Percentiles rank a stretch among this genome's conserved stretches.
These are phyloP conservation scores for Hibiscus tridactylites DNA, from an alignment of 345 rosid species.

Conservation along the genomic window DNA sequence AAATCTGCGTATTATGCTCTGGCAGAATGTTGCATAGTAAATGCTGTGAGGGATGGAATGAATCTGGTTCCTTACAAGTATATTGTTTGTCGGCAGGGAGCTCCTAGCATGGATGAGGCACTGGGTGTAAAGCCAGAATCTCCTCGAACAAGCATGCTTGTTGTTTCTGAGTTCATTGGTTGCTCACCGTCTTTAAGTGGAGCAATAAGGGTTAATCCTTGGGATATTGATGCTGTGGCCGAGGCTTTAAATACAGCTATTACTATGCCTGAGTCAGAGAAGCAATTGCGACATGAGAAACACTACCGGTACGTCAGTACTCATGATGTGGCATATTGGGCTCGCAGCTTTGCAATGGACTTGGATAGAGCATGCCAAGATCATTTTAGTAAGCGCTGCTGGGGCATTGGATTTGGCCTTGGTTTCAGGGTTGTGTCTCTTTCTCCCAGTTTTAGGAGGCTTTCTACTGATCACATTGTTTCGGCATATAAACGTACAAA, in stretches of 20 bases:
- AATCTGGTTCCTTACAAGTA: constrained; percentile 31
- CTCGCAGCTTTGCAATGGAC: constrained; percentile 30
- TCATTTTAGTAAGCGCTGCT: constrained; percentile 24
- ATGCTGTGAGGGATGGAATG: constrained; percentile 38
- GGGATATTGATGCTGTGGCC: constrained; percentile 31
- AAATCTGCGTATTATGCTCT: constrained; percentile 59
- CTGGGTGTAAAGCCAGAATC: constrained; percentile 14
- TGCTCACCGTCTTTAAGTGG: constrained; percentile 36
- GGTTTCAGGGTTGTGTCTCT: constrained; percentile 32
- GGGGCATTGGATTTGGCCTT: constrained; percentile 34
- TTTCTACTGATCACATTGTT: constrained; percentile 14
- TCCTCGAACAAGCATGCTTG: constrained; percentile 23
- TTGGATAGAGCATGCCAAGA: constrained; percentile 30
- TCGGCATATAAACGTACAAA: constrained; percentile 20
- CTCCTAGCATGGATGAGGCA: constrained; percentile 29
- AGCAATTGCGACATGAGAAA: constrained; percentile 35
- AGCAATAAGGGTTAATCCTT: constrained; percentile 34
- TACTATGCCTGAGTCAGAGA: constrained; percentile 15
- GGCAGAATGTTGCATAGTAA: constrained; percentile 58
- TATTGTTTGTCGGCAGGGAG: constrained; percentile 26
- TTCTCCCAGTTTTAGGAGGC: constrained; percentile 30
- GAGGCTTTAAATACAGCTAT: constrained; percentile 33
- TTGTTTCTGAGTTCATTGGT: constrained; percentile 34
- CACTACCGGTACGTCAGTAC: constrained; percentile 28
- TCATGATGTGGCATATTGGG: constrained; percentile 40